Base-by-base conservation (phyloP, 1,284 basidiomycete species). In the Marasmius oreades region DNA sequence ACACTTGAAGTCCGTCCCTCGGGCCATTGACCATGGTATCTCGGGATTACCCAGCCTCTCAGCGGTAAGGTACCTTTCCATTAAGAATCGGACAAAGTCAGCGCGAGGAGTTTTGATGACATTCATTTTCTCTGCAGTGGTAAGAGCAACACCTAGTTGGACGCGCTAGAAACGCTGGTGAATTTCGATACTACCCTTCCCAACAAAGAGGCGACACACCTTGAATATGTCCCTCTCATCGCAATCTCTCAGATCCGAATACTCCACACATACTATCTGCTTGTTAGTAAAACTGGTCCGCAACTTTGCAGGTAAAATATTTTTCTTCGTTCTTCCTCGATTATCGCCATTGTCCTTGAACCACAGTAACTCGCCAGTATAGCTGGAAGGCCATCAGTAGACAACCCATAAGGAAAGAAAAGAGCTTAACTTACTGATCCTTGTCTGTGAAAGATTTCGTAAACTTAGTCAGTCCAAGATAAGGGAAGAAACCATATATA, bases 211-310 rank as follows among this genome's bases (percentile, higher is more conserved):
- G 7, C 33, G 12, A 43, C 72, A 43, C 58, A 83, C 85, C 70
- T 87, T 83, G 71, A 90, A 91, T 18, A 90, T 88, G 63, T 90
- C 88, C 31, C 86, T 76, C 61, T 89, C 86, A 39, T 83, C 77
- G 2, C 71, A 69, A 52, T 82, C 79, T 0, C 70, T 71, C 20
- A 90, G 75, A 44, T 86, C 82, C 52, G 77, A 70, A 61, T 89
- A 90, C 63, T 90, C 86, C 26, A 90, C 80, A 62, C 88, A 90
- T 1, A 86, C 84, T 16, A 90, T 78, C 58, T 88, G 85, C 64
- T 88, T 89, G 57, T 78, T 82, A 12, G 77, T 68, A 61, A 88
- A 89, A 2, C 82, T 50, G 11, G 76, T 75, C 16, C 74, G 71
- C 54, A 81, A 78, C 50, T 77, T 76, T 1, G 75, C 75, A 0